phyloP scores from a whole-genome alignment of 2,329 filamentous ascomycete genomes.

The Pseudocercospora vitis region DNA sequence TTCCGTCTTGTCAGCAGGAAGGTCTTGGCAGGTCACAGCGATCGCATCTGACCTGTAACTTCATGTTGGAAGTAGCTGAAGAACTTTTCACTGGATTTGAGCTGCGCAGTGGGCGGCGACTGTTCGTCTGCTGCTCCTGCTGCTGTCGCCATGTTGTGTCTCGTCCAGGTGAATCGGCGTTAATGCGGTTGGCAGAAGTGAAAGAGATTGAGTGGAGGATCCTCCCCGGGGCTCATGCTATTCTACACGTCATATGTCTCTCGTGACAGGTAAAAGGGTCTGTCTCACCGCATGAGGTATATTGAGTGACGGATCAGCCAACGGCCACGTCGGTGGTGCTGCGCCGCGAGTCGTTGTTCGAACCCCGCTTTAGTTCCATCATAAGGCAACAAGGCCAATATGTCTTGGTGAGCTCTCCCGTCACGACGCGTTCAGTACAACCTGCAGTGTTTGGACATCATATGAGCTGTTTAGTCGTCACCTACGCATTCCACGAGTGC shows the following conservation, averaged over 20 bases:
- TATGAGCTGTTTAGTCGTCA: too few species aligned
- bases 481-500: too few species aligned
- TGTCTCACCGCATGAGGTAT: background rate
- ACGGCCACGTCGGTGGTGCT: too few species aligned
- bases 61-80: constrained; percentile 80
- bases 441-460: too few species aligned
- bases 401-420: too few species aligned
- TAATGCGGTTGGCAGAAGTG: background rate
- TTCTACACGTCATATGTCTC: background rate
- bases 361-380: too few species aligned
- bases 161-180: background rate
- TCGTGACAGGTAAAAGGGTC: background rate
- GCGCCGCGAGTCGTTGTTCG: too few species aligned
- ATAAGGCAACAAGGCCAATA: too few species aligned
- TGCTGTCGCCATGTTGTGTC: constrained; percentile 12
- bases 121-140: constrained; percentile 7
- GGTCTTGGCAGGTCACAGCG: background rate
- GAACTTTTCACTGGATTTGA: constrained; percentile 70
- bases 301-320: background rate
- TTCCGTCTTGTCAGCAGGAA: constrained; percentile 40
- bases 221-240: background rate
- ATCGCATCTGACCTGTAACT: constrained; percentile 58
- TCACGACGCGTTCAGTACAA: background rate
- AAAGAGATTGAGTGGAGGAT: background rate
- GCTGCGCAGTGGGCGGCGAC: constrained; percentile 12